Conservation (phyloP, 2,329 filamentous ascomycete genomes). For the Botrytis squamosa region DNA sequence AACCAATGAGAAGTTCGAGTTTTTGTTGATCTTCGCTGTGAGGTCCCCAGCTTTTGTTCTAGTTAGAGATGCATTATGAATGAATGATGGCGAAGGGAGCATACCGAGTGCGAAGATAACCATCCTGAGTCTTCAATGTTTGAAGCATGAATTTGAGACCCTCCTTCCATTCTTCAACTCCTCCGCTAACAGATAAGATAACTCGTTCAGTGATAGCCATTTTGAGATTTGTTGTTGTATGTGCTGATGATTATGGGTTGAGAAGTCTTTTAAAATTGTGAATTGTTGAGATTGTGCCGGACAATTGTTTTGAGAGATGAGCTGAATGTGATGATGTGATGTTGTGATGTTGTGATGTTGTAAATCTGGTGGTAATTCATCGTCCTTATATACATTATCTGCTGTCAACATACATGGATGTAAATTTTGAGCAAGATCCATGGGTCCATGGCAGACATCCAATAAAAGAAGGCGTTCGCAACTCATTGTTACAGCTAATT, state of each 20-base stretch:
- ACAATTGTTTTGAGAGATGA: not conserved
- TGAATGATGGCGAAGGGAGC: too few species aligned
- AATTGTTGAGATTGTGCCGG: not conserved
- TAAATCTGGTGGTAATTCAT: too few species aligned
- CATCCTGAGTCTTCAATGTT: slow-evolving; percentile 34
- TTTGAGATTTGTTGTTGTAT: slow-evolving; percentile 20
- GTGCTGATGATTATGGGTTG: not conserved
- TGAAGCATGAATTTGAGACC: slow-evolving; percentile 36
- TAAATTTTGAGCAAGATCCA: not conserved
- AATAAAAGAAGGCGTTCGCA: not conserved
- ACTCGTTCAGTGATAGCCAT: slow-evolving; percentile 30
- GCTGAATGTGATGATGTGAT: not conserved
- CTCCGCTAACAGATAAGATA: slow-evolving; percentile 33
- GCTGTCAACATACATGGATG: not conserved
- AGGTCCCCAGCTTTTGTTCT: slow-evolving; percentile 34
- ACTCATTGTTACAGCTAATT: not conserved
- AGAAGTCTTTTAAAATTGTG: not conserved
- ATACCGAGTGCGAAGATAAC: slow-evolving; percentile 33
- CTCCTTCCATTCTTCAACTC: slow-evolving; percentile 37
- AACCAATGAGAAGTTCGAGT: slow-evolving; percentile 37
- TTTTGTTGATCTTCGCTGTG: slow-evolving; percentile 35
- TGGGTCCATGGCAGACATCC: too few species aligned
- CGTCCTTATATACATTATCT: not conserved
- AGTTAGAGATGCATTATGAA: not conserved
- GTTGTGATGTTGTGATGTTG: not conserved